Base-by-base conservation (phyloP, 768 basidiomycete species). In the Gymnopilus dilepis region DNA sequence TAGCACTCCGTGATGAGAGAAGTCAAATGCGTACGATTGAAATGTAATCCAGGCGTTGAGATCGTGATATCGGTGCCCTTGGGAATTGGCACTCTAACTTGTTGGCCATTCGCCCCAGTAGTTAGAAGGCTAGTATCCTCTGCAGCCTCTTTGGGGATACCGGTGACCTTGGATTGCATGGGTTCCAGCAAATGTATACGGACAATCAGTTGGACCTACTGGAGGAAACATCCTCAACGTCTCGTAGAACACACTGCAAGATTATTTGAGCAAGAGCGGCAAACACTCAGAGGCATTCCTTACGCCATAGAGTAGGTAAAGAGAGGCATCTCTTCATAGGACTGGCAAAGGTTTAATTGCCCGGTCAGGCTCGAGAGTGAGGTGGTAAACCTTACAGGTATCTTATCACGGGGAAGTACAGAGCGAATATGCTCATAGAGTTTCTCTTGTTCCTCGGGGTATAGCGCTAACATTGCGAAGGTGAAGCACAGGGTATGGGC, bases 141-240 rank as follows among this genome's bases (percentile, higher is more conserved):
- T 0, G 77, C 75, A 42, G 76, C 74, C 8, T 59, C 38, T 67
- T 86, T 86, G 5, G 83, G 82, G 13, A 86, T 72, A 3, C 51
- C 67, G 6, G 72, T 60, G 17, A 77, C 80, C 81, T 82, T 38
- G 12, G 26, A 34, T n/a, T 34, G 33, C n/a, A 1, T 52, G 33
- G 34, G 6, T 15, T 17, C 24, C 30, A 30, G 7, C n/a, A 43
- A 17, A 21, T 34, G 31, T n/a, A 56, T 9, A 28, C 17, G 43
- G 5, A n/a, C 69, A 12, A 22, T 26, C 13, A 13, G 22, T 12
- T 4, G 26, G n/a, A 47, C 76, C 56, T 56, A 82, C 82, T 19
- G 83, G 78, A 33, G 80, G 76, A 58, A 76, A 84, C 70, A 84
- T 63, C 22, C 84, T 75, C 21, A 84, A 67, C 2, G 83, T 82